phyloP scores from a whole-genome alignment of 1,139 yeast genomes.

The Hemisphaericaspora xylanilytica region DNA sequence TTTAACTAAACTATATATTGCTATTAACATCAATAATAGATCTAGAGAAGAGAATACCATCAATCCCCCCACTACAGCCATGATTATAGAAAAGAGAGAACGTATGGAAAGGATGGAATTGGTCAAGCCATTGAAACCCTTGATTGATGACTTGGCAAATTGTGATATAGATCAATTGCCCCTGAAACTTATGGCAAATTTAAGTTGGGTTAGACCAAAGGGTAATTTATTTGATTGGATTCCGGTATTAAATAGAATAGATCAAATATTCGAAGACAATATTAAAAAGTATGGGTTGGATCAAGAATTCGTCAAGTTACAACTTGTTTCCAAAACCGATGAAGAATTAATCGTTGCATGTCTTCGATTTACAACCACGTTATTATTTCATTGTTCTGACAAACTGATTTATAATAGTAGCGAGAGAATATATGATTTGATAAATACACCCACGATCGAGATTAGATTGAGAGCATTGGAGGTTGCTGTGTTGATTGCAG shows the following conservation, averaged over 20 bases:
- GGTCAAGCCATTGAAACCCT: conserved; percentile 34
- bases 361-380: conserved; percentile 57
- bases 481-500: conserved; percentile 61
- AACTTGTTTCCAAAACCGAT: conserved; percentile 47
- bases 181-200: conserved; percentile 24
- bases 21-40: too few species aligned
- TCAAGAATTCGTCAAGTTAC: conserved; percentile 46
- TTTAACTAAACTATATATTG: too few species aligned
- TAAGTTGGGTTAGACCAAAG: conserved; percentile 62
- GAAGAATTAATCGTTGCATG: conserved; percentile 47
- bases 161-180: conserved; percentile 35
- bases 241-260: conserved; percentile 71
- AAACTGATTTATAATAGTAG: conserved; percentile 66
- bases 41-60: too few species aligned
- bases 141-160: conserved; percentile 35
- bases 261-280: conserved; percentile 55
- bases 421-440: conserved; percentile 58
- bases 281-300: conserved; percentile 56
- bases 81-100: conserved; percentile 35
- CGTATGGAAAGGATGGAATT: conserved; percentile 33
- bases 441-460: conserved; percentile 59
- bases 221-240: conserved; percentile 81
- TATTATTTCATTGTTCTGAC: conserved; percentile 70
- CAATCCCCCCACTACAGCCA: conserved; percentile 10
- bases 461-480: conserved; percentile 63